Percentiles rank a stretch among this genome's conserved stretches.
Evolutionary conservation across 164 flowering plant genomes (phyloP).

Genomic region (Litsea cubeba): DNA sequence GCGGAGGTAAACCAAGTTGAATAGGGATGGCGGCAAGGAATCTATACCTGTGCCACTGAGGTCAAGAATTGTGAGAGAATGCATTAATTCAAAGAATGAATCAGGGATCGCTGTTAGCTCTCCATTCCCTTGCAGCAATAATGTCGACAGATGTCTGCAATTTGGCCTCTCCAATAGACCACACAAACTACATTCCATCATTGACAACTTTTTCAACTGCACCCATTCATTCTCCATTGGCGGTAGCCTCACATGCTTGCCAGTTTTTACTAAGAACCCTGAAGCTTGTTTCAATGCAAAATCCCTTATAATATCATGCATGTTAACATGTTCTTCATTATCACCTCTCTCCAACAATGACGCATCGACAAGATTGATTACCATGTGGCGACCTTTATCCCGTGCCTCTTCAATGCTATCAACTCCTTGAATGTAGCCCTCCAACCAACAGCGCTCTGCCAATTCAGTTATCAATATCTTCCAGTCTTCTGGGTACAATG

Average conservation of each 20-base stretch:
- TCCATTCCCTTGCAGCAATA: constrained; percentile 13
- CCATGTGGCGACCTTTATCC: constrained; percentile 17
- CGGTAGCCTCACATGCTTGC: not conserved
- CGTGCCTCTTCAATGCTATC: constrained; percentile 4
- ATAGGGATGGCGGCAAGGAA: constrained; percentile 22
- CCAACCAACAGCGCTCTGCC: constrained; percentile 11
- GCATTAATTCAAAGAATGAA: constrained; percentile 22
- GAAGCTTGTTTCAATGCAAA: constrained; percentile 13
- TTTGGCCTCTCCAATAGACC: constrained; percentile 3
- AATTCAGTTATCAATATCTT: constrained; percentile 6
- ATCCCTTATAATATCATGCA: constrained; percentile 38
- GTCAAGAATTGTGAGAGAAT: constrained; percentile 19
- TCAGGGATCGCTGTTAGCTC: not conserved
- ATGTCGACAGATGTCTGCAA: constrained; percentile 12
- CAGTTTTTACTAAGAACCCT: constrained; percentile 16
- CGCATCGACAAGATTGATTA: constrained; percentile 15
- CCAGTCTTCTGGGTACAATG: constrained; percentile 13
- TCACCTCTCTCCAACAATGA: constrained; percentile 11
- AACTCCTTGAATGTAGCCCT: constrained; percentile 16
- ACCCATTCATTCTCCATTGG: constrained; percentile 11
- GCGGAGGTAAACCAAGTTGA: constrained; percentile 11
- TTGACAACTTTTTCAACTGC: not conserved
- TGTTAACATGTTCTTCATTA: constrained; percentile 15
- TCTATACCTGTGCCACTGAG: constrained; percentile 12
- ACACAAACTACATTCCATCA: constrained; percentile 9